A percentile compares a stretch with the other conserved stretches of the same genome.
These are phyloP conservation scores for Fusarium brachygibbosum DNA, from an alignment of 2,329 filamentous ascomycete genomes.

Conservation along the genomic window DNA sequence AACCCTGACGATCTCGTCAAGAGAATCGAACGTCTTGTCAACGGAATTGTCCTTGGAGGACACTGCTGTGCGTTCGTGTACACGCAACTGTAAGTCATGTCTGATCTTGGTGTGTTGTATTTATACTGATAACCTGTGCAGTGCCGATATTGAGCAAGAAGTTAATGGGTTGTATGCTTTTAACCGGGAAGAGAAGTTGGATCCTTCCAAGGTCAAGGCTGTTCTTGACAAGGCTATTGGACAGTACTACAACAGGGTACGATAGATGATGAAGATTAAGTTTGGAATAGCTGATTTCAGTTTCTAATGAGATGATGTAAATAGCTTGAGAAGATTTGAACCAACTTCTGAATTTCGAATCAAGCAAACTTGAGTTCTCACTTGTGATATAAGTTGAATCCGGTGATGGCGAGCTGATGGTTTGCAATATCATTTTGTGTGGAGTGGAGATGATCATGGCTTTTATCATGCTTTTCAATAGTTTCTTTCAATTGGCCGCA, in stretches of 20 bases:
- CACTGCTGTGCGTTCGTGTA: slow-evolving; percentile 74
- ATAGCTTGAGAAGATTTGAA: not conserved
- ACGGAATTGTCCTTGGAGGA: slow-evolving; percentile 68
- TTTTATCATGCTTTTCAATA: slow-evolving; percentile 1
- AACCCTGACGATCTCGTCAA: slow-evolving; percentile 71
- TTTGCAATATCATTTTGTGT: not conserved
- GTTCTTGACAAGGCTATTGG: slow-evolving; percentile 68
- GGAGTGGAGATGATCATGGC: slow-evolving; percentile 4
- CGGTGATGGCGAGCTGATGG: not conserved
- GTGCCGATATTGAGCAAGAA: slow-evolving; percentile 75
- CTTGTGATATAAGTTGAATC: not conserved
- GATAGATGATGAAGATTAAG: slow-evolving; percentile 3
- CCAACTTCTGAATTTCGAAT: not conserved
- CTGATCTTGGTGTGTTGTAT: not conserved
- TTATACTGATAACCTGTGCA: slow-evolving; percentile 41
- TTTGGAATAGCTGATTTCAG: no score
- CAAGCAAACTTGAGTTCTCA: accelerated
- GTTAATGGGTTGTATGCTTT: slow-evolving; percentile 76
- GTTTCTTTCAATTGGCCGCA: no score
- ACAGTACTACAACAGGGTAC: slow-evolving; percentile 58
- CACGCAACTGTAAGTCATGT: slow-evolving; percentile 69
- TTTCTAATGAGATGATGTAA: not conserved
- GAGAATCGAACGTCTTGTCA: slow-evolving; percentile 70
- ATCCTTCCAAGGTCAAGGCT: slow-evolving; percentile 67
- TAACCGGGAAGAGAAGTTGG: slow-evolving; percentile 71